Evolutionary conservation across 2,329 filamentous ascomycete species (phyloP).

Genomic region (Pseudocercospora macadamiae): DNA sequence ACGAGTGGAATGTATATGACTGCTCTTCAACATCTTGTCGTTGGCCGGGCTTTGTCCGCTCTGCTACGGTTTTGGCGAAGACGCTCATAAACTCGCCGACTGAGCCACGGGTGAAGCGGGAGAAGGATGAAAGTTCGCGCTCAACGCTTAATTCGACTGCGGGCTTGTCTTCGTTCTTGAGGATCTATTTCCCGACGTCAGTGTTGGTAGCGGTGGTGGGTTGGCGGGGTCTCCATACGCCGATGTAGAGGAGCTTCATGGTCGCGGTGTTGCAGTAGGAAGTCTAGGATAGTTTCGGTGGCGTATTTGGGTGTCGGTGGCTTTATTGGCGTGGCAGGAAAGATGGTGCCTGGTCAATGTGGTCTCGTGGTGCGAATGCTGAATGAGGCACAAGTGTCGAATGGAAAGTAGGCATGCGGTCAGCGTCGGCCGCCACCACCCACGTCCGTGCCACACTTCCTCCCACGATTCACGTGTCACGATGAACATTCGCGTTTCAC

Average conservation of each 20-base stretch:
- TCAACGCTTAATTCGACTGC: constrained; percentile 76
- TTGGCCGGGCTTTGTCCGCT: constrained; percentile 77
- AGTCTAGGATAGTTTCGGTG: not conserved
- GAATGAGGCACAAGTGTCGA: not conserved
- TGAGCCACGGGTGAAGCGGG: constrained; percentile 71
- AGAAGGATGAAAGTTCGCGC: constrained; percentile 77
- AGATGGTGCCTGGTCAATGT: constrained; percentile 11
- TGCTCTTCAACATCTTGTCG: constrained; percentile 82
- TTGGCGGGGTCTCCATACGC: constrained; percentile 58
- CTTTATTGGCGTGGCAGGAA: not conserved
- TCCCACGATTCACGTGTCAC: constrained; percentile 1
- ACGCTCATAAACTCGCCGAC: constrained; percentile 76
- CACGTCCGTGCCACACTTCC: not conserved
- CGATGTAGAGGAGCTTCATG: constrained; percentile 89
- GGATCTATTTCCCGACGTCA: constrained; percentile 60
- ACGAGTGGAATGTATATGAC: constrained; percentile 65
- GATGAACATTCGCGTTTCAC: constrained; percentile 1
- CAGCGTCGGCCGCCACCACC: not conserved
- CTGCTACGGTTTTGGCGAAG: constrained; percentile 84
- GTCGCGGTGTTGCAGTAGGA: constrained; percentile 42
- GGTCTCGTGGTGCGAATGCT: constrained; percentile 7
- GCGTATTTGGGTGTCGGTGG: not conserved
- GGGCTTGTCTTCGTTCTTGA: constrained; percentile 77
- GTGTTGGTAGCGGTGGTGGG: constrained; percentile 8
- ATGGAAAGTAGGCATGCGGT: constrained; percentile 10